Percentiles rank a stretch among this genome's conserved stretches.
phyloP scores from a whole-genome alignment of 2,329 filamentous ascomycete species.

The Canariomyces notabilis region DNA sequence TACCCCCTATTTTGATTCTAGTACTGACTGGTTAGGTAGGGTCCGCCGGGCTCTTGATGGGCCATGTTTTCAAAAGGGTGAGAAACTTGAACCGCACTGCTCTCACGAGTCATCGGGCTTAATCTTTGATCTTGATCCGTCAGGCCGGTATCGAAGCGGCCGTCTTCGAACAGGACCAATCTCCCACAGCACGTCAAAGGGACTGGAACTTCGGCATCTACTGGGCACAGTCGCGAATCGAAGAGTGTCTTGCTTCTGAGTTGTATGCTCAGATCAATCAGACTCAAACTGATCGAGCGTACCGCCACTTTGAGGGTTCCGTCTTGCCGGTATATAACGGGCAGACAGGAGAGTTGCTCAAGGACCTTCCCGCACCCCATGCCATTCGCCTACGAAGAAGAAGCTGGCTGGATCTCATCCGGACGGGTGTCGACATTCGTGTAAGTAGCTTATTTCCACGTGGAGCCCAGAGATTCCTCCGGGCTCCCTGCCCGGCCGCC shows the following conservation, averaged over 20 bases:
- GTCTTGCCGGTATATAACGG: conserved; percentile 26
- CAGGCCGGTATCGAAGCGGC: conserved; percentile 26
- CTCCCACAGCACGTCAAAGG: conserved; percentile 23
- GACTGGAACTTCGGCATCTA: conserved; percentile 33
- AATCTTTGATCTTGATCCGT: not conserved
- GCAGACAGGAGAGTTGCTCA: conserved; percentile 25
- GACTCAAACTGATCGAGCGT: conserved; percentile 25
- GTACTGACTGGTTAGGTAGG: too few relatives aligned
- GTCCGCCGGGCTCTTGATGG: conserved; percentile 12
- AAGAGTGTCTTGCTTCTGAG: conserved; percentile 27
- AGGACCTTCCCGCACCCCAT: conserved; percentile 25
- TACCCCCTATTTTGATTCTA: not conserved
- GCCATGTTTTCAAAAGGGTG: conserved; percentile 15
- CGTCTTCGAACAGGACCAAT: conserved; percentile 31
- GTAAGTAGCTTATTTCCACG: conserved; percentile 11
- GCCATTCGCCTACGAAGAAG: conserved; percentile 26
- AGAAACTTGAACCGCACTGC: not conserved
- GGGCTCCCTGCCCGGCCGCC: too few relatives aligned
- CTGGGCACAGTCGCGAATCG: conserved; percentile 30
- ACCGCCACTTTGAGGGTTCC: conserved; percentile 22
- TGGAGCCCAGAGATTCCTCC: not conserved
- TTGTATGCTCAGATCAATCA: conserved; percentile 22
- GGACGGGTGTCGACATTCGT: conserved; percentile 27
- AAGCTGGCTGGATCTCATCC: conserved; percentile 27
- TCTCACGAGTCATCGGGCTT: too few relatives aligned